These are phyloP conservation scores for Pisolithus marmoratus DNA, from an alignment of 768 basidiomycete species.

Conservation along the genomic window DNA sequence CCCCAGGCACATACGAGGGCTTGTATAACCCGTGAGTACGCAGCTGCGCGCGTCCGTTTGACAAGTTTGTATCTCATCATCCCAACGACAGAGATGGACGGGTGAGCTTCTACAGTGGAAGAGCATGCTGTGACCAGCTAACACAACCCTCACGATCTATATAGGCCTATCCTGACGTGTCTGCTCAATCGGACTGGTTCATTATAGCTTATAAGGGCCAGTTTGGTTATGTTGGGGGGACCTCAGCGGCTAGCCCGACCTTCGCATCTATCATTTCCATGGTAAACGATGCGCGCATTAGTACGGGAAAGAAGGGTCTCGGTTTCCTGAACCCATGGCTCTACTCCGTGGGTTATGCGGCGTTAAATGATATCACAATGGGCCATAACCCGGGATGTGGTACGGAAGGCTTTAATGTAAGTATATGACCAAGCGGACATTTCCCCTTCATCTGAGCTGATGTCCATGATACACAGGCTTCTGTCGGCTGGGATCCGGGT, in stretches of 20 bases:
- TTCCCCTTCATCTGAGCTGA: neutral
- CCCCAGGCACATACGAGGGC: conserved; percentile 46
- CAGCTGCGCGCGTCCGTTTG: neutral
- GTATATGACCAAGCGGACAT: conserved; percentile 13
- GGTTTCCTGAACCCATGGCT: conserved; percentile 66
- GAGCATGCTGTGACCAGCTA: neutral
- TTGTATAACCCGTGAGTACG: conserved; percentile 52
- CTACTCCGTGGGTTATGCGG: conserved; percentile 32
- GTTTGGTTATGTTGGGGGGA: conserved; percentile 45
- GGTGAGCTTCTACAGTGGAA: conserved; percentile 29
- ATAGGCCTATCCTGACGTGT: conserved; percentile 58
- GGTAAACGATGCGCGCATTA: conserved; percentile 57
- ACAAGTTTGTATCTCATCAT: neutral
- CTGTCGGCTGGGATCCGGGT: conserved; percentile 60
- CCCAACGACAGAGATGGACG: conserved; percentile 41
- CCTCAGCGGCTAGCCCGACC: conserved; percentile 59
- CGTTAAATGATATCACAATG: conserved; percentile 52
- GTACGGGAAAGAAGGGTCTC: conserved; percentile 36
- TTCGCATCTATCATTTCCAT: conserved; percentile 61
- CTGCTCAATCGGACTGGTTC: conserved; percentile 52
- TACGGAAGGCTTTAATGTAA: conserved; percentile 59
- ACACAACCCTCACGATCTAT: neutral
- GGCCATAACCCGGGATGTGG: conserved; percentile 60
- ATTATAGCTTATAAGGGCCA: conserved; percentile 40
- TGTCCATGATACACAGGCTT: conserved; percentile 28